Evolutionary conservation across 2,329 filamentous ascomycete species (phyloP).

Genomic region (Colletotrichum sp.): DNA sequence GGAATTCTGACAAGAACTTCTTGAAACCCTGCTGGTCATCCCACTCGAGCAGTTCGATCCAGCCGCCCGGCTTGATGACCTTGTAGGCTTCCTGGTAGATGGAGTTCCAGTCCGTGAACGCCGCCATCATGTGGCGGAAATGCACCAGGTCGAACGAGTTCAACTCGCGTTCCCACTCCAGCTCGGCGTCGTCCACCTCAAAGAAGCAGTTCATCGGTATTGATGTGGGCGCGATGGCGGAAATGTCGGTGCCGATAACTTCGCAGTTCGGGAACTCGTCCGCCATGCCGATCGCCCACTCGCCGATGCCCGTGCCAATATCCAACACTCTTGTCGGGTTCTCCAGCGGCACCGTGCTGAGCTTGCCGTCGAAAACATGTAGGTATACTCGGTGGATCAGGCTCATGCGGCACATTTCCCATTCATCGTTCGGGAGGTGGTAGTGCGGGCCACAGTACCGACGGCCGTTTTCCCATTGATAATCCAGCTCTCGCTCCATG

Average conservation of each 20-base stretch:
- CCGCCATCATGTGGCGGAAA: slow-evolving; percentile 59
- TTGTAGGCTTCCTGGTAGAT: slow-evolving; percentile 59
- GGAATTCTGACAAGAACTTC: slow-evolving; percentile 45
- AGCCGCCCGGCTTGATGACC: slow-evolving; percentile 62
- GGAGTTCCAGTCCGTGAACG: slow-evolving; percentile 60
- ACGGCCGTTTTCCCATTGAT: slow-evolving; percentile 65
- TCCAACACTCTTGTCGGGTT: slow-evolving; percentile 54
- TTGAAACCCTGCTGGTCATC: slow-evolving; percentile 43
- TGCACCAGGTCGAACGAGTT: slow-evolving; percentile 63
- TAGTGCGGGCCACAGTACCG: slow-evolving; percentile 65
- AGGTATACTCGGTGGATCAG: slow-evolving; percentile 69
- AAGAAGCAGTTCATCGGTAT: slow-evolving; percentile 65
- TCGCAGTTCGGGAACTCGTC: slow-evolving; percentile 59
- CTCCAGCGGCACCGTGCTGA: slow-evolving; percentile 48
- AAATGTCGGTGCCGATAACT: slow-evolving; percentile 64
- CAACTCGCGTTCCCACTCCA: slow-evolving; percentile 59
- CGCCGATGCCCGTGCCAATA: slow-evolving; percentile 63
- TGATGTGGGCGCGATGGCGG: slow-evolving; percentile 61
- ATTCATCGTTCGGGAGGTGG: slow-evolving; percentile 71
- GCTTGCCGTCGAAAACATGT: slow-evolving; percentile 50
- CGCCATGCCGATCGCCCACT: slow-evolving; percentile 57
- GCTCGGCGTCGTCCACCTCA: slow-evolving; percentile 64
- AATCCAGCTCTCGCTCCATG: slow-evolving; percentile 57
- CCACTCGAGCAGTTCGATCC: slow-evolving; percentile 62
- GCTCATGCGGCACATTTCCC: slow-evolving; percentile 67